A percentile compares a stretch with the other conserved stretches of the same genome.
phyloP scores from a whole-genome alignment of 352 stramenopile genomes.

The Pythium periplocum region DNA sequence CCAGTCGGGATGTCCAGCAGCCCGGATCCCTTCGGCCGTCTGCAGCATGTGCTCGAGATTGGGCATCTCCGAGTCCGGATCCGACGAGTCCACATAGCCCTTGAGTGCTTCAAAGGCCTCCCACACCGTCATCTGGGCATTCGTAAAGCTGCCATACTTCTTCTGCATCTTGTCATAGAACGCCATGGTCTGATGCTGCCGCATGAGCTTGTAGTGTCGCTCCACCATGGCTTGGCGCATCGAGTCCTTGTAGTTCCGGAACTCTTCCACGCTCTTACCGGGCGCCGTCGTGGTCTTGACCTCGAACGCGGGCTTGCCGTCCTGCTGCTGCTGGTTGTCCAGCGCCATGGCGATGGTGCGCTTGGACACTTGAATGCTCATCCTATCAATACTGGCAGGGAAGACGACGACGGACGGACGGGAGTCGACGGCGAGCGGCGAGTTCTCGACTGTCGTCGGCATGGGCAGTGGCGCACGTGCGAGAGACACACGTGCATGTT shows the following conservation, averaged over 20 bases:
- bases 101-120: slow-evolving; percentile 88
- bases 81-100: slow-evolving; percentile 91
- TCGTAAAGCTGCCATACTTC: slow-evolving; percentile 66
- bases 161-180: slow-evolving; percentile 68
- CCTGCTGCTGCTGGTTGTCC: neutral
- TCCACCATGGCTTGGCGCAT: slow-evolving; percentile 57
- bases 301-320: slow-evolving; percentile 13
- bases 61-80: slow-evolving; percentile 87
- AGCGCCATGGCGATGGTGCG: slow-evolving; percentile 5
- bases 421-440: too few relatives aligned
- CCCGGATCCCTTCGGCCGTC: slow-evolving; percentile 90
- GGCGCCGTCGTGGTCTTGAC: slow-evolving; percentile 26
- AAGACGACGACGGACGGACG: too few relatives aligned
- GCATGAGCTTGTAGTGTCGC: slow-evolving; percentile 79
- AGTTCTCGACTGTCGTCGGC: too few relatives aligned
- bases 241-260: slow-evolving; percentile 77
- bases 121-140: slow-evolving; percentile 88
- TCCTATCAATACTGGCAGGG: too few relatives aligned
- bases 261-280: slow-evolving; percentile 65
- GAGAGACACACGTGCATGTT: too few relatives aligned
- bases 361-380: slow-evolving; percentile 24
- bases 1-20: slow-evolving; percentile 88
- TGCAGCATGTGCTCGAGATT: slow-evolving; percentile 94
- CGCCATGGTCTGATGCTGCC: slow-evolving; percentile 59
- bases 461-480: too few relatives aligned